A percentile compares a stretch with the other conserved stretches of the same genome.
These are phyloP conservation scores for Periglandula ipomoeae DNA, from an alignment of 2,329 filamentous ascomycete genomes.

Conservation along the genomic window DNA sequence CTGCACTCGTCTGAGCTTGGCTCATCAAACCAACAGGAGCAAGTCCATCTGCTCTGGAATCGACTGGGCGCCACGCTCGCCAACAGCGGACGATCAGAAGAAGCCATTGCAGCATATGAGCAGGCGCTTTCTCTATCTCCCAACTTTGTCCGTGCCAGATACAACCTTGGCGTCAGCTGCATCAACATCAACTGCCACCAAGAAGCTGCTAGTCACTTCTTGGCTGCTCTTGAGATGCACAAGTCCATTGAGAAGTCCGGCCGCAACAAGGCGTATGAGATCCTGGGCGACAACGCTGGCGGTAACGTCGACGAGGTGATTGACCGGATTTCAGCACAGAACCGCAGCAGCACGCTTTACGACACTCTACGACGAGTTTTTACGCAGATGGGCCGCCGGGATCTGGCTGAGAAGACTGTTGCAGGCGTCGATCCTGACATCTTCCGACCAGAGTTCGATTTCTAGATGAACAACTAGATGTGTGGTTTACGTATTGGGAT, in stretches of 20 bases:
- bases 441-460: constrained; percentile 87
- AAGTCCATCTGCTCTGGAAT: constrained; percentile 95
- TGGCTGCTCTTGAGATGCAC: constrained; percentile 92
- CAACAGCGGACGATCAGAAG: constrained; percentile 86
- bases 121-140: constrained; percentile 82
- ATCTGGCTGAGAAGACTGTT: constrained; percentile 80
- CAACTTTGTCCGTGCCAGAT: constrained; percentile 94
- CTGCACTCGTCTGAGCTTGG: constrained; percentile 79
- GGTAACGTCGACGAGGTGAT: constrained; percentile 57
- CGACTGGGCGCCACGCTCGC: constrained; percentile 90
- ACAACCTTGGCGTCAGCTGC: constrained; percentile 92
- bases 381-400: constrained; percentile 83
- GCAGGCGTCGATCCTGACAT: constrained; percentile 83
- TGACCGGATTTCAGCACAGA: constrained; percentile 85
- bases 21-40: constrained; percentile 71
- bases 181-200: constrained; percentile 96
- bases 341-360: constrained; percentile 92
- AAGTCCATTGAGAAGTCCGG: constrained; percentile 83
- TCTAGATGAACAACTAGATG: constrained; percentile 31
- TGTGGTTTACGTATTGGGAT: not conserved
- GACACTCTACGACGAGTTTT: constrained; percentile 94
- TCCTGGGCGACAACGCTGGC: constrained; percentile 50
- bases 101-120: constrained; percentile 94
- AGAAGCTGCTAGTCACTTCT: constrained; percentile 84
- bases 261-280: constrained; percentile 72